phyloP scores from a whole-genome alignment of 192 early-diverging fungal species.

The Obelidium mucronatum region DNA sequence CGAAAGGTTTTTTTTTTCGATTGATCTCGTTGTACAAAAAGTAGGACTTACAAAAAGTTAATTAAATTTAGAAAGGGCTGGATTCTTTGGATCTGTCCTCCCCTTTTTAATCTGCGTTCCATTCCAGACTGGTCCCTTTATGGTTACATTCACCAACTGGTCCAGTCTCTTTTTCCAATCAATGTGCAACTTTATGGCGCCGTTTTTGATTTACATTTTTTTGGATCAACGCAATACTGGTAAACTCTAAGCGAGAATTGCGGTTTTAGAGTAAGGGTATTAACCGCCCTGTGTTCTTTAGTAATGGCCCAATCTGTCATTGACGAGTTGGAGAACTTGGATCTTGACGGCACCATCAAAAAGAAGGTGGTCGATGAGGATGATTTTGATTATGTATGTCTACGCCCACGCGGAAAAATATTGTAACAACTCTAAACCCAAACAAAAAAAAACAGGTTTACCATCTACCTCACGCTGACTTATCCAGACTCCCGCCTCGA shows the following conservation, averaged over 20 bases:
- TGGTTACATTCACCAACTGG: slow-evolving; percentile 67
- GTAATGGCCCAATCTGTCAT: slow-evolving; percentile 60
- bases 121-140: slow-evolving; percentile 68
- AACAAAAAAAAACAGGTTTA: slow-evolving; percentile 33
- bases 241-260: neutral
- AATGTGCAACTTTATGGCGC: slow-evolving; percentile 71
- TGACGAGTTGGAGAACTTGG: slow-evolving; percentile 59
- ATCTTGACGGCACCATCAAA: slow-evolving; percentile 51
- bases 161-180: slow-evolving; percentile 70
- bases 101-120: slow-evolving; percentile 73
- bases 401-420: too few species aligned
- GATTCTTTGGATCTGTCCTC: slow-evolving; percentile 60
- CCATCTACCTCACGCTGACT: slow-evolving; percentile 56
- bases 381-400: slow-evolving; percentile 58
- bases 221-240: slow-evolving; percentile 54
- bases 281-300: too few species aligned
- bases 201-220: slow-evolving; percentile 72
- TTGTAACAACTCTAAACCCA: slow-evolving; percentile 26
- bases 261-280: neutral
- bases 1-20: slow-evolving; percentile 52
- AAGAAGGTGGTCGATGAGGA: slow-evolving; percentile 51
- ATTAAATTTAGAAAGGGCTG: slow-evolving; percentile 58
- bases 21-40: too few species aligned
- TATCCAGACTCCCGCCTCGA: slow-evolving; percentile 40
- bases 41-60: too few species aligned